Base-by-base conservation (phyloP, 768 basidiomycete genomes). In the Kwoniella sp. region DNA sequence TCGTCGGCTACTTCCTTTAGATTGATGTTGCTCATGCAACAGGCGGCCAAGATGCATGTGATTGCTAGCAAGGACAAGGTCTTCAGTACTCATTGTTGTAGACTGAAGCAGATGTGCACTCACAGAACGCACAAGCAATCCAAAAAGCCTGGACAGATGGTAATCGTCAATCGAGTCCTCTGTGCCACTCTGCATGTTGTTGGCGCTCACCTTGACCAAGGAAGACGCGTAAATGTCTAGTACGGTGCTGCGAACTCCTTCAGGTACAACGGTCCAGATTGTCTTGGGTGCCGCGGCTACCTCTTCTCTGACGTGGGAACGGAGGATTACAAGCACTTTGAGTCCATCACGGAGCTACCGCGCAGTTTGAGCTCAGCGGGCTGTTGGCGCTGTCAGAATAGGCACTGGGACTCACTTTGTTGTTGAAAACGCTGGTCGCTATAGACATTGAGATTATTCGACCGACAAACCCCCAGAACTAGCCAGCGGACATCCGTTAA, bases 351-450 rank as follows among this genome's bases (percentile, higher is more conserved):
- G 60, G 21, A 71, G 46, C 70, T 71, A 50, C 26, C 1, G 15
- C 6, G 17, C 27, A 55, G 21, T 19, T 15, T 33, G 33, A 13
- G 5, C 33, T 33, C 13, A 33, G 7, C 33, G 5, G 33, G 33
- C 13, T 33, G n/a, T n/a, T n/a, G n/a, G n/a, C n/a, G n/a, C n/a
- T n/a, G n/a, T n/a, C n/a, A n/a, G n/a, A n/a, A n/a, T 15, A 17
- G 33, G 30, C 37, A 24, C 8, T 8, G 26, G 24, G 13, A 27
- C 64, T 57, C 26, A 68, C 70, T 58, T 69, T 67, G 64, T 76
- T 76, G 47, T 68, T 63, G 65, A 76, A 76, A 19, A 76, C 62
- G 46, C 63, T 68, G 1, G 74, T 76, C 13, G 62, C 68, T 3
- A 66, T 59, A 6, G 71, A 71, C 63, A 76, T 69, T 21, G 65